Evolutionary conservation across 208 protist genomes (phyloP).

Genomic region (Trypanosoma mega): DNA sequence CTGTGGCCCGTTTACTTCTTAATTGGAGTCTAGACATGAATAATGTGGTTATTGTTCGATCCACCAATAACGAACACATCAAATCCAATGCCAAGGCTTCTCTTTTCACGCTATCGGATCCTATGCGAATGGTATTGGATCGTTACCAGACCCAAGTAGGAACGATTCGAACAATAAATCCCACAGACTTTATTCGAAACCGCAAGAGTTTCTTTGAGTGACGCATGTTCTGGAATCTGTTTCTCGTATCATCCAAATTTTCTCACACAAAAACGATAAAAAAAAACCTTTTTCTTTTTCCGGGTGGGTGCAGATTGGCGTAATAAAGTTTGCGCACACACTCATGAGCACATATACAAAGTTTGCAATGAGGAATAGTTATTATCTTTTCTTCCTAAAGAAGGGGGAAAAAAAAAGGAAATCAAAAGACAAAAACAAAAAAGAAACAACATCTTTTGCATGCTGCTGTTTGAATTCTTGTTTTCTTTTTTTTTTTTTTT

Average conservation of each 20-base stretch:
- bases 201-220: conserved; percentile 61
- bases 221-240: neutral
- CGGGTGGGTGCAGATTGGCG: no score
- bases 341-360: no score
- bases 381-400: conserved; percentile 7
- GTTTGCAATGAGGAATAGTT: no score
- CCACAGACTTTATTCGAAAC: conserved; percentile 49
- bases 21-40: conserved; percentile 79
- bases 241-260: no score
- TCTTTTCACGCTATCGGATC: conserved; percentile 59
- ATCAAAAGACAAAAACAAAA: no score
- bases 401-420: no score
- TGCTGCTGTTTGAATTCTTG: no score
- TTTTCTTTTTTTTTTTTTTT: no score
- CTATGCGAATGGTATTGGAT: conserved; percentile 56
- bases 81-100: conserved; percentile 81
- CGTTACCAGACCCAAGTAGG: conserved; percentile 42
- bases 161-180: conserved; percentile 72
- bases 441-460: no score
- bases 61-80: conserved; percentile 76
- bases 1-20: conserved; percentile 62
- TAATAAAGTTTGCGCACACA: no score
- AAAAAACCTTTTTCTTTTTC: no score
- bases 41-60: conserved; percentile 84
- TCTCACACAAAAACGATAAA: no score